These are phyloP conservation scores for Ceratocystis eucalypticola DNA, from an alignment of 2,329 filamentous ascomycete species.

Conservation along the genomic window DNA sequence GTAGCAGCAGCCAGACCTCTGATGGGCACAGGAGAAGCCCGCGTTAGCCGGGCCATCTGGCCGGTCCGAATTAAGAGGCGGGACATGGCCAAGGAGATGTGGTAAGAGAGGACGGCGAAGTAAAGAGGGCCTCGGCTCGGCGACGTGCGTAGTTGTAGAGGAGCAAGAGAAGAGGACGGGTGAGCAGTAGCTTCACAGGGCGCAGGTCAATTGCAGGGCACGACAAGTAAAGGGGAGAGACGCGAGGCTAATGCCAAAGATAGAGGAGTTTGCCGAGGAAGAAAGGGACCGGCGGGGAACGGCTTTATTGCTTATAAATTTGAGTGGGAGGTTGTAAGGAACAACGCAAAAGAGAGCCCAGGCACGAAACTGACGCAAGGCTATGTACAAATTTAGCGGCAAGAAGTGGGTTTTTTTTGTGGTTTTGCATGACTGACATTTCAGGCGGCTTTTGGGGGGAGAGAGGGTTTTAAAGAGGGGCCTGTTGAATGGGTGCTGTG, in stretches of 20 bases:
- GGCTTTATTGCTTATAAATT: background rate
- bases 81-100: conserved; percentile 38
- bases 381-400: background rate
- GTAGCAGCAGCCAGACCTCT: background rate
- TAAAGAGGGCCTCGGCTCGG: background rate
- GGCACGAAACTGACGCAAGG: conserved; percentile 1
- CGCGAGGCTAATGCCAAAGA: background rate
- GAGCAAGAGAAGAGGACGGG: background rate
- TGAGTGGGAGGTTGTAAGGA: background rate
- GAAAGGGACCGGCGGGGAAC: background rate
- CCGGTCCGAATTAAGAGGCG: conserved; percentile 52
- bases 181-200: no score
- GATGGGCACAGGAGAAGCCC: conserved; percentile 26
- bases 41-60: conserved; percentile 49
- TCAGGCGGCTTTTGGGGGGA: background rate
- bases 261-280: background rate
- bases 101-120: background rate
- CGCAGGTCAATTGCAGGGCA: no score
- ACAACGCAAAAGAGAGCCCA: background rate
- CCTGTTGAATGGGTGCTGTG: background rate
- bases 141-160: background rate
- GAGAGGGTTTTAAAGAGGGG: background rate
- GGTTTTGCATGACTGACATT: background rate
- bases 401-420: background rate
- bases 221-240: no score